Conservation (phyloP, 371 early-diverging fungal genomes). For the Dichotomocladium elegans region DNA sequence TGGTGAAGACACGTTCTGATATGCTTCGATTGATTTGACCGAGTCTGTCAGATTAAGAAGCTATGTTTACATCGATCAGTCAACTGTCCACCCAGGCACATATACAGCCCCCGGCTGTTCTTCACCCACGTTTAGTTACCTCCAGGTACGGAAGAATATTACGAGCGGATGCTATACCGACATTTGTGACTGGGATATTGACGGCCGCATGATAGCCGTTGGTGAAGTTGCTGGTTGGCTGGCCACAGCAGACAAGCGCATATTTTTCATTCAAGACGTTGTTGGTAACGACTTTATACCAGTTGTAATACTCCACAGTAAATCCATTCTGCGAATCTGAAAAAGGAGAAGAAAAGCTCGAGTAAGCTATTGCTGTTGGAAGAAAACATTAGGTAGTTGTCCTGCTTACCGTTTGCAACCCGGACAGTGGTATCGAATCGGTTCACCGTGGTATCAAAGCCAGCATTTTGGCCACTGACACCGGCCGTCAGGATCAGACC, state of each 20-base stretch:
- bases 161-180: conserved; percentile 5
- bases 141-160: conserved; percentile 17
- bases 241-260: conserved; percentile 21
- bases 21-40: conserved; percentile 8
- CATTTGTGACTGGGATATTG: conserved; percentile 12
- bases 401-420: conserved; percentile 9
- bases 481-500: background rate
- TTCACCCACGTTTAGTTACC: conserved; percentile 12
- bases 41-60: conserved; percentile 9
- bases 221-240: conserved; percentile 5
- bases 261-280: conserved; percentile 12
- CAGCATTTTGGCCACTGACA: conserved; percentile 4
- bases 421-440: conserved; percentile 5
- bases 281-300: conserved; percentile 21
- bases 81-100: background rate
- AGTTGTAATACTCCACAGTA: conserved; percentile 18
- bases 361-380: background rate
- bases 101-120: background rate
- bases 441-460: conserved; percentile 12
- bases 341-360: background rate
- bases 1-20: conserved; percentile 16
- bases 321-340: conserved; percentile 10
- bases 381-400: background rate
- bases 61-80: conserved; percentile 1
- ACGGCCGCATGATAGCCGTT: conserved; percentile 8